Evolutionary conservation across 2,329 filamentous ascomycete genomes (phyloP), one percentile per base, ranked within the genome.

Genomic region (Aspergillus chevalieri): DNA sequence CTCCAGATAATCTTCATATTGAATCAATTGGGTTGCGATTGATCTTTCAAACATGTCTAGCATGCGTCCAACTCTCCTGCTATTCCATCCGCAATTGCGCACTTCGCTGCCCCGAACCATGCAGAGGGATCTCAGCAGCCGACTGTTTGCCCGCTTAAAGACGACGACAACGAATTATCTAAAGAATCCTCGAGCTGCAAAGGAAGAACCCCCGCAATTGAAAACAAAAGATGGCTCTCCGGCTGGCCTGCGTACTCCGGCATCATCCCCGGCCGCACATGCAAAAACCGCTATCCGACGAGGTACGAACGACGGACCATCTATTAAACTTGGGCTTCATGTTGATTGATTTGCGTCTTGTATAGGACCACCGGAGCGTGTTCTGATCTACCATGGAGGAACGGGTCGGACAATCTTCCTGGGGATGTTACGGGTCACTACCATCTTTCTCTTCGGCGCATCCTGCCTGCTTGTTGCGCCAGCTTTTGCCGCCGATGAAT

Each of bases 301-400:
- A 63, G 65, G 67, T 69, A 62, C 24, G 34, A 38, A 19, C 15
- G 12, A 12, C 15, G 14, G 9, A 28, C 38, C 38, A 22, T 28
- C 46, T 38, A 19, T 28, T 21, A 24, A 19, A 8, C 22, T 36
- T 8, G 22, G 33, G 51, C 14, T 51, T 60, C 52, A 62, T 34
- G 34, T 33, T 15, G 36, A 47, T 33, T 15, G 33, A 47, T 21
- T 24, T 57, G 38, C 14, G 12, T 49, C 21, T 28, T 57, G 36
- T 17, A 26, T 49, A 70, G 69, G 64, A 19, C 63, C 65, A 17
- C 69, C 68, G 36, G 68, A 72, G 45, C 63, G 64, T 43, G 65
- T 91, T 24, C 77, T 89, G 57, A 79, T 94, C 53, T 94, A 88
- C 67, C 86, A 90, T 69, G 83, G 83, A 47, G 87, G 88, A 47